These are phyloP conservation scores for Platismatia glauca DNA, from an alignment of 495 filamentous ascomycete species.

Conservation along the genomic window DNA sequence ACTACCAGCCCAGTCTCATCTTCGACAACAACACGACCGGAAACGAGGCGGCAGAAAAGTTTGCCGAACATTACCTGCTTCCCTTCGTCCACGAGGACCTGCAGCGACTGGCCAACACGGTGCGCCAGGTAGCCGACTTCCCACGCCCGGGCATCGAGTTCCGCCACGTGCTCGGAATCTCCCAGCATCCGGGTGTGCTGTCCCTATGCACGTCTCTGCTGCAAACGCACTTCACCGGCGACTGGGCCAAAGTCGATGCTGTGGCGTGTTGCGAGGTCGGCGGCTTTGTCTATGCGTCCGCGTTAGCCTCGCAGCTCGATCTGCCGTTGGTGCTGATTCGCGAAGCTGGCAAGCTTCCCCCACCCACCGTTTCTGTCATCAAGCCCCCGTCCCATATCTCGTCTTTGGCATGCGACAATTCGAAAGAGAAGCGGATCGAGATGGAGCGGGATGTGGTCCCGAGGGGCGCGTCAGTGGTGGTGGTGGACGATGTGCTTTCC, in stretches of 20 bases:
- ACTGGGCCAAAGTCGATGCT: constrained; percentile 40
- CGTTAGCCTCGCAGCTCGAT: constrained; percentile 39
- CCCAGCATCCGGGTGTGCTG: constrained; percentile 27
- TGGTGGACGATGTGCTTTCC: constrained; percentile 58
- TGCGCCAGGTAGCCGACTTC: constrained; percentile 42
- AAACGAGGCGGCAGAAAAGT: constrained; percentile 31
- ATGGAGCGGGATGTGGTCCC: constrained; percentile 42
- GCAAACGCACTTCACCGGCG: constrained; percentile 37
- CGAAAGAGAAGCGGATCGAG: constrained; percentile 40
- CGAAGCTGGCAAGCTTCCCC: constrained; percentile 51
- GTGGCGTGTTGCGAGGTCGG: constrained; percentile 50
- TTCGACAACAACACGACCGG: constrained; percentile 44
- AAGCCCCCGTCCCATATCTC: constrained; percentile 52
- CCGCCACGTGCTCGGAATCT: constrained; percentile 20
- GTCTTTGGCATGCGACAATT: constrained; percentile 30
- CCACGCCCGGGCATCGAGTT: constrained; percentile 46
- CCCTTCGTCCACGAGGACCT: constrained; percentile 44
- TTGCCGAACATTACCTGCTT: constrained; percentile 41
- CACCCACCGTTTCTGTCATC: constrained; percentile 44
- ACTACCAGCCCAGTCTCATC: constrained; percentile 36
- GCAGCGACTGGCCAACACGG: constrained; percentile 44
- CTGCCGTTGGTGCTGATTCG: constrained; percentile 48
- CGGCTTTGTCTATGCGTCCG: constrained; percentile 50
- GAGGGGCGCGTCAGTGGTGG: constrained; percentile 40
- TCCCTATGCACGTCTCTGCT: constrained; percentile 47